phyloP scores from a whole-genome alignment of 129 eudicot genomes.

The Logfia minima region DNA sequence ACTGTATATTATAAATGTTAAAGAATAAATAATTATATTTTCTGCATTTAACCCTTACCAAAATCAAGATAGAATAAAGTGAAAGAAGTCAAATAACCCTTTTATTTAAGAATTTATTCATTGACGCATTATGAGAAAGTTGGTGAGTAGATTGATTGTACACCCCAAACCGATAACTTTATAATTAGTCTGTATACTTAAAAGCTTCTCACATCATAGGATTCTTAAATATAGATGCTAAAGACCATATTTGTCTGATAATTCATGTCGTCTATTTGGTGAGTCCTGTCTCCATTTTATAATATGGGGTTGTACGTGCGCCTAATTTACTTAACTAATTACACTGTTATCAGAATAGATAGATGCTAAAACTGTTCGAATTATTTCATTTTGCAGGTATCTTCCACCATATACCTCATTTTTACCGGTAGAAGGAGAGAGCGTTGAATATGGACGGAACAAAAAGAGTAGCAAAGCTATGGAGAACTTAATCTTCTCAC shows the following conservation, averaged over 20 bases:
- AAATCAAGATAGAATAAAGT: too few relatives aligned
- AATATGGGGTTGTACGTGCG: too few relatives aligned
- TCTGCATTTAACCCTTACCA: too few relatives aligned
- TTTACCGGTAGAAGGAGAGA: conserved; percentile 34
- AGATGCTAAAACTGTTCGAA: background rate
- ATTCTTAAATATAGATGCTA: background rate
- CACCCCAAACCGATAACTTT: background rate
- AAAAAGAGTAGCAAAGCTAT: conserved; percentile 1
- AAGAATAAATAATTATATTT: too few relatives aligned
- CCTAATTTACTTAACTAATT: too few relatives aligned
- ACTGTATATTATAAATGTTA: too few relatives aligned
- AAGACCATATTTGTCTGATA: background rate
- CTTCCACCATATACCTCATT: conserved; percentile 73
- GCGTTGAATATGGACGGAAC: conserved; percentile 5
- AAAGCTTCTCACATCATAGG: background rate
- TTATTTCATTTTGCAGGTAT: conserved; percentile 44
- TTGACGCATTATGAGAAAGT: too few relatives aligned
- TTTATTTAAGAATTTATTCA: too few relatives aligned
- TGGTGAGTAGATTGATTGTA: too few relatives aligned
- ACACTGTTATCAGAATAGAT: background rate
- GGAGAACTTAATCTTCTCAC: conserved; percentile 50
- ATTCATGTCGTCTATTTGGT: background rate
- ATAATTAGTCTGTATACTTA: background rate
- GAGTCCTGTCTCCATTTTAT: background rate
- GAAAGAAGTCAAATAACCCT: too few relatives aligned